These are phyloP conservation scores for Ascoidea tarda DNA, from an alignment of 805 yeast species.

Conservation along the genomic window DNA sequence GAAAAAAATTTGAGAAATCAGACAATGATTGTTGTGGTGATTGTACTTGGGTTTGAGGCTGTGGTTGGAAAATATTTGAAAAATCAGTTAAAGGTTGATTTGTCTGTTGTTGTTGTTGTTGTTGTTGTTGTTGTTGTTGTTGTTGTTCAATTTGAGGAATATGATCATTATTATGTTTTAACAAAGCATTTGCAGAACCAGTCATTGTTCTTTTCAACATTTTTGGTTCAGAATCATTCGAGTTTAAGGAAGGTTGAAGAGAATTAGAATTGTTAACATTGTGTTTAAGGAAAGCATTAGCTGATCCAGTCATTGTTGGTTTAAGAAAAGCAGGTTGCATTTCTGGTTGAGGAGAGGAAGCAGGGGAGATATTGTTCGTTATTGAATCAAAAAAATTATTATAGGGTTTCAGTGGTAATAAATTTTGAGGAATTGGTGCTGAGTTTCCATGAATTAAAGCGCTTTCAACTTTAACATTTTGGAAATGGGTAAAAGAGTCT, in stretches of 20 bases:
- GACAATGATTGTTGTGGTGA: not conserved
- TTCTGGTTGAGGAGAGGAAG: slow-evolving; percentile 13
- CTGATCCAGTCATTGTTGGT: slow-evolving; percentile 21
- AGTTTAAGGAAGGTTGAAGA: slow-evolving; percentile 11
- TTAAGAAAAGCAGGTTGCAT: slow-evolving; percentile 13
- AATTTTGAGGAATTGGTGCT: slow-evolving; percentile 27
- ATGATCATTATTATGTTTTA: slow-evolving; percentile 13
- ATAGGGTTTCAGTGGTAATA: slow-evolving; percentile 7
- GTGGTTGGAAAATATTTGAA: not conserved
- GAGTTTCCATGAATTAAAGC: slow-evolving; percentile 64
- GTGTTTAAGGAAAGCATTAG: slow-evolving; percentile 17
- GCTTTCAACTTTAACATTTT: slow-evolving; percentile 62
- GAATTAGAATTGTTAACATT: slow-evolving; percentile 12
- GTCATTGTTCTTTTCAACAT: slow-evolving; percentile 24
- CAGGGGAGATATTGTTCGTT: slow-evolving; percentile 3
- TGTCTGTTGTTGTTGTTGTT: too few relatives aligned
- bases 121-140: too few relatives aligned
- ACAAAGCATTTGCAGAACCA: slow-evolving; percentile 24
- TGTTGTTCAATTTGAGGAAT: too few relatives aligned
- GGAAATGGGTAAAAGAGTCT: slow-evolving; percentile 60
- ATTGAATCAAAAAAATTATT: slow-evolving; percentile 9
- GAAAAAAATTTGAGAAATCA: too few relatives aligned
- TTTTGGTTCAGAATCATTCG: slow-evolving; percentile 6
- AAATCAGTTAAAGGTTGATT: not conserved
- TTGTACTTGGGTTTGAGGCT: not conserved